Evolutionary conservation across 2,329 filamentous ascomycete species (phyloP), one percentile per base, ranked within the genome.

Genomic region (Alternaria rosae): DNA sequence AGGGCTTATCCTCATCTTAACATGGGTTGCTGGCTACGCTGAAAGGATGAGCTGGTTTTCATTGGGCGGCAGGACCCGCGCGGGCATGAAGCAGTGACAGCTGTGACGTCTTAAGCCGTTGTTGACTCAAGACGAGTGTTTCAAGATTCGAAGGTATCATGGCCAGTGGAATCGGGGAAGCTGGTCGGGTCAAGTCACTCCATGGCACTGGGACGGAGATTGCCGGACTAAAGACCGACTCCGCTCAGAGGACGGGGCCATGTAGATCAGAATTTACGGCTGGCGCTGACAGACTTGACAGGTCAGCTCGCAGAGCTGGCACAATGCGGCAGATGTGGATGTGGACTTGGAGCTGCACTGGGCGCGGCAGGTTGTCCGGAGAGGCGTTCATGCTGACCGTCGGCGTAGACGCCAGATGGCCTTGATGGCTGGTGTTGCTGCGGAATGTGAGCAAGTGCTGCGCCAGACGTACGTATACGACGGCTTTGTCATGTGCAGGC

Each of bases 41-140:
- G 21, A 38, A 43, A 28, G 48, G 32, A 21, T n/a, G 51, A 26
- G 47, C 32, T 44, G 12, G 28, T 28, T 52, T 57, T 30, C 7
- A 56, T 57, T 62, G 56, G 57, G 48, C 52, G 56, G 62, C 13
- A 66, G 28, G 30, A 57, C 26, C 64, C 60, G 58, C 58, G 20
- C 48, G 43, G 59, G 45, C 48, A 57, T 35, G 38, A 35, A 56
- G 55, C 52, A 58, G 51, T 68, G 65, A 63, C 65, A 68, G 63
- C 41, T 59, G 47, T 64, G 65, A 69, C 48, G 58, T 38, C 35
- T 38, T 38, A 38, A 38, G 35, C 17, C 35, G 35, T 66, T 60
- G 54, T 56, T 62, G 65, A 54, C 43, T 42, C 52, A 51, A 26
- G 57, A 45, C 50, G 48, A 20, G 53, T 30, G 61, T 57, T 57